Evolutionary conservation across 148 eudicot species (phyloP).

Genomic region (Heliosperma pusillum): DNA sequence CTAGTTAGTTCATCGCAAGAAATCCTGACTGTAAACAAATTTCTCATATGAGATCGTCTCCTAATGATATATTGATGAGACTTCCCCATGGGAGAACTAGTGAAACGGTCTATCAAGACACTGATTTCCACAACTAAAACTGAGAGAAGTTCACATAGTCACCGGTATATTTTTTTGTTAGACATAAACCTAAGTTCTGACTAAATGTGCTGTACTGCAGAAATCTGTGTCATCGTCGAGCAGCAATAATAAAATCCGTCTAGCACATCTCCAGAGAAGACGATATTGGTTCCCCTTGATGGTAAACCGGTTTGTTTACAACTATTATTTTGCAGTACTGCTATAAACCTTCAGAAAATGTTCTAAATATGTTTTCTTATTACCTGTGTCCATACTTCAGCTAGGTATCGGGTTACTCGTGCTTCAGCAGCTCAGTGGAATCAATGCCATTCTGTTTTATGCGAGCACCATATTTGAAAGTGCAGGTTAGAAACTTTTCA

Average conservation of each 20-base stretch:
- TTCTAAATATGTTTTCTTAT: not conserved
- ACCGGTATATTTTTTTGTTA: not conserved
- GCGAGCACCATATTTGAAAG: too few relatives aligned
- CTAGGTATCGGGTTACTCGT: conserved; percentile 69
- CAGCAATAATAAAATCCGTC: conserved; percentile 52
- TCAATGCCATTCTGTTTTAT: conserved; percentile 75
- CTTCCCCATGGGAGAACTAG: too few relatives aligned
- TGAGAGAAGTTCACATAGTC: too few relatives aligned
- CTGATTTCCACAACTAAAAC: too few relatives aligned
- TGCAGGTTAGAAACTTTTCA: too few relatives aligned
- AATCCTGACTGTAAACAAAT: too few relatives aligned
- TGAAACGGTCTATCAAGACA: too few relatives aligned
- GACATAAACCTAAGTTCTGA: conserved; percentile 3
- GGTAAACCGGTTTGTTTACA: conserved; percentile 47
- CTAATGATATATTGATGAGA: too few relatives aligned
- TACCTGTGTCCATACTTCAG: conserved; percentile 36
- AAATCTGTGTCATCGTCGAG: conserved; percentile 58
- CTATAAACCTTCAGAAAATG: not conserved
- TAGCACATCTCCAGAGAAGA: conserved; percentile 53
- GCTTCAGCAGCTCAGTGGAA: conserved; percentile 86
- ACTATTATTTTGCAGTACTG: conserved; percentile 11
- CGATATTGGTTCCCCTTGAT: conserved; percentile 82
- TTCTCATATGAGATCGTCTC: too few relatives aligned
- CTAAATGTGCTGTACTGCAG: too few relatives aligned
- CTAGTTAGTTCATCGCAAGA: not conserved